Conservation (phyloP, 164 flowering plant species). For the Tinospora cordifolia region DNA sequence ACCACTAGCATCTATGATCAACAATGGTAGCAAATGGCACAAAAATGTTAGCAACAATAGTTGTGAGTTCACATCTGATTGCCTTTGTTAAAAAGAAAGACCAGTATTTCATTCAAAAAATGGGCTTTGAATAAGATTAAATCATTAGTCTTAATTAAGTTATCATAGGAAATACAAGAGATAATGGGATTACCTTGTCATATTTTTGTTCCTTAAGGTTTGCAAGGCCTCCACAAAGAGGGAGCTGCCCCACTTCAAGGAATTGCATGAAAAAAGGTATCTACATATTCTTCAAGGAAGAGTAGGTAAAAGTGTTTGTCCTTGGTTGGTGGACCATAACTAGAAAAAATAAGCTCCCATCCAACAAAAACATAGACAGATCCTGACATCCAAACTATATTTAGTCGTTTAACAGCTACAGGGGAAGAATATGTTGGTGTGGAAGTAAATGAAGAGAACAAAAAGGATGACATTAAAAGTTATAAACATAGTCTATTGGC, state of each 20-base stretch:
- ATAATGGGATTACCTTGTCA: conserved; percentile 54
- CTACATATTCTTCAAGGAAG: too few species aligned
- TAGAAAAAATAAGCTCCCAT: too few species aligned
- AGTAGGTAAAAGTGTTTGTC: too few species aligned
- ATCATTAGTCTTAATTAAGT: background rate
- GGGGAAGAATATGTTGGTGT: too few species aligned
- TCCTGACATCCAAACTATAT: too few species aligned
- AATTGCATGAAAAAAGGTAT: too few species aligned
- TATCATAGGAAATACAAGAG: background rate
- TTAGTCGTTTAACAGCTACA: too few species aligned
- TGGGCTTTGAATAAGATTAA: background rate
- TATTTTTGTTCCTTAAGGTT: conserved; percentile 60
- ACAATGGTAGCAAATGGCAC: conserved; percentile 68
- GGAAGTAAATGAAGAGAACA: too few species aligned
- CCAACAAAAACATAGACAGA: too few species aligned
- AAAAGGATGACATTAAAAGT: too few species aligned
- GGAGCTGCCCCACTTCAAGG: conserved; percentile 84
- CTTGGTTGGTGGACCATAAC: too few species aligned
- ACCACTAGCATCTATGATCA: conserved; percentile 34
- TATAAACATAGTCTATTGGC: too few species aligned
- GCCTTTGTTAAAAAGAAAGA: conserved; percentile 44
- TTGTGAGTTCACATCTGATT: conserved; percentile 69
- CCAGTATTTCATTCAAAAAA: background rate
- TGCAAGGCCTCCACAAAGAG: conserved; percentile 75
- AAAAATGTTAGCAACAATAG: conserved; percentile 57